These are phyloP conservation scores for Colletotrichum sp. DNA, from an alignment of 2,329 filamentous ascomycete species.

Conservation along the genomic window DNA sequence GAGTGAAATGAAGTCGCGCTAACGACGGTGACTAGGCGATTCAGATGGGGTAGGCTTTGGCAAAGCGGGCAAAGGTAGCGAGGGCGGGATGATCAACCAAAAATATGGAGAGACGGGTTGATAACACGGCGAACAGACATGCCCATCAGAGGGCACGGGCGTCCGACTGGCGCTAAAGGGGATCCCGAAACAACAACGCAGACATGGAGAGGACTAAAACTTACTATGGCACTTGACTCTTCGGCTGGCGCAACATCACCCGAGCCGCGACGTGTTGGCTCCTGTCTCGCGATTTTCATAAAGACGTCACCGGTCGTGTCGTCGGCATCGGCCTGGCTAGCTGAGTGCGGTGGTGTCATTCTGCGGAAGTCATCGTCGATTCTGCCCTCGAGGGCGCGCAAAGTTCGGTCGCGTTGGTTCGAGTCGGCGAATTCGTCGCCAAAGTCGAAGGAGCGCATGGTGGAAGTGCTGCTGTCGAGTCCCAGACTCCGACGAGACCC, in stretches of 20 bases:
- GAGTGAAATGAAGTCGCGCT: slow-evolving; percentile 18
- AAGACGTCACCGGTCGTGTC: slow-evolving; percentile 62
- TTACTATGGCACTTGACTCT: slow-evolving; percentile 50
- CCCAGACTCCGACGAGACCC: slow-evolving; percentile 60
- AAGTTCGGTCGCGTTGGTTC: slow-evolving; percentile 52
- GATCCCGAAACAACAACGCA: slow-evolving; percentile 19
- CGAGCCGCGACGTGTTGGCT: slow-evolving; percentile 42
- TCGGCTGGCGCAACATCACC: slow-evolving; percentile 38
- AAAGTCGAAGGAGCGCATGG: slow-evolving; percentile 47
- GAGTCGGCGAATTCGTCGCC: slow-evolving; percentile 48
- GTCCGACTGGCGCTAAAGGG: slow-evolving; percentile 6
- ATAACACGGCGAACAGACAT: slow-evolving; percentile 4
- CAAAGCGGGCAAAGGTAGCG: background rate
- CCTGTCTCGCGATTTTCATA: slow-evolving; percentile 62
- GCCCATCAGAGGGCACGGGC: slow-evolving; percentile 14
- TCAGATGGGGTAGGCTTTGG: background rate
- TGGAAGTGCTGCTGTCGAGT: slow-evolving; percentile 56
- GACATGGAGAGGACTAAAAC: slow-evolving; percentile 30
- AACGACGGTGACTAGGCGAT: background rate
- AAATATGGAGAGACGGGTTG: slow-evolving; percentile 4
- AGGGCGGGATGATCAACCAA: slow-evolving; percentile 4
- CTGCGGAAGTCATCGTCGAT: slow-evolving; percentile 40
- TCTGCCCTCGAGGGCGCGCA: slow-evolving; percentile 57
- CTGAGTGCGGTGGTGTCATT: slow-evolving; percentile 46
- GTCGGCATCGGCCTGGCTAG: slow-evolving; percentile 45